Conservation (phyloP, 2,329 filamentous ascomycete genomes). For the Xylaria sp. region DNA sequence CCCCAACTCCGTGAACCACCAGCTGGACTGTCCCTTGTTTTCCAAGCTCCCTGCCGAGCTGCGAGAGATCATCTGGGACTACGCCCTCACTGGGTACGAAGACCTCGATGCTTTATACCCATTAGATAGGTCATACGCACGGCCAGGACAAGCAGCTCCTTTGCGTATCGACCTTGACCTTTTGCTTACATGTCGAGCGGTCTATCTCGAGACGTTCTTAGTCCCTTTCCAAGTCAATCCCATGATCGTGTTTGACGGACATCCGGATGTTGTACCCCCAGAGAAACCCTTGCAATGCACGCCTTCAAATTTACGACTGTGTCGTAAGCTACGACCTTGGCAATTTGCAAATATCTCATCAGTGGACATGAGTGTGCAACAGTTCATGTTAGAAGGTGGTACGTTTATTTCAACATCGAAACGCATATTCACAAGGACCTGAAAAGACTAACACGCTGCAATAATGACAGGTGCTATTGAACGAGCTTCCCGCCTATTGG, state of each 20-base stretch:
- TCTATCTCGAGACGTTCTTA: conserved; percentile 39
- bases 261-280: conserved; percentile 30
- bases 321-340: conserved; percentile 33
- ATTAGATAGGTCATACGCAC: conserved; percentile 22
- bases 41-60: conserved; percentile 35
- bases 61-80: conserved; percentile 38
- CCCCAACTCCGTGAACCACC: conserved; percentile 25
- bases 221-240: conserved; percentile 38
- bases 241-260: conserved; percentile 32
- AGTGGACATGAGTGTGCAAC: conserved; percentile 34
- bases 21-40: conserved; percentile 32
- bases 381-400: conserved; percentile 37
- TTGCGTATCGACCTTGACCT: conserved; percentile 33
- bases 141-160: conserved; percentile 36
- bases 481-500: conserved; percentile 33
- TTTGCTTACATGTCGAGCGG: conserved; percentile 36
- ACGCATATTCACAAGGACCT: not conserved
- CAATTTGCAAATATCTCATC: conserved; percentile 38
- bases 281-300: conserved; percentile 27
- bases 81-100: conserved; percentile 34
- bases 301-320: conserved; percentile 11
- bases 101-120: conserved; percentile 28
- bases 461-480: conserved; percentile 31
- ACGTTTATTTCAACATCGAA: conserved; percentile 2
- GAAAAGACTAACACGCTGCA: not conserved